These are phyloP conservation scores for Entophlyctis luteolus DNA, from an alignment of 192 early-diverging fungal genomes.

Conservation along the genomic window DNA sequence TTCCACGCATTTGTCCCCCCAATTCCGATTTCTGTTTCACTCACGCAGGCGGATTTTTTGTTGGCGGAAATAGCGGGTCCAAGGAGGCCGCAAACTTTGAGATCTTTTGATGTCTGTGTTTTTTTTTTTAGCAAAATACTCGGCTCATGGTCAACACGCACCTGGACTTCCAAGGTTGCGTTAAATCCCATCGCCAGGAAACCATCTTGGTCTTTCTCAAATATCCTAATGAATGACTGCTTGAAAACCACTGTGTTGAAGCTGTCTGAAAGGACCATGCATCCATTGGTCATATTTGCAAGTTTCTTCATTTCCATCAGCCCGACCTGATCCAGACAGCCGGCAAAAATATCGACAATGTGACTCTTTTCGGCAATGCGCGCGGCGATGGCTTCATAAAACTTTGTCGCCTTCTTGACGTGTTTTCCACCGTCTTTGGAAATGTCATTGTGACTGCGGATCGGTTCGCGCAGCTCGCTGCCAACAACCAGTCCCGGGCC, in stretches of 20 bases:
- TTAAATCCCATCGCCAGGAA: slow-evolving; percentile 97
- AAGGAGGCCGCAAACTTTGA: slow-evolving; percentile 94
- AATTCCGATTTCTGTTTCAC: slow-evolving; percentile 98
- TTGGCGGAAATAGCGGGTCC: slow-evolving; percentile 87
- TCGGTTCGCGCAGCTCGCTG: slow-evolving; percentile 83
- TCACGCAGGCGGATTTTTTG: slow-evolving; percentile 86
- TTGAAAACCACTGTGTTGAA: slow-evolving; percentile 96
- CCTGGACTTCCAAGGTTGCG: slow-evolving; percentile 93
- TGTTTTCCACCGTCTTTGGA: slow-evolving; percentile 91
- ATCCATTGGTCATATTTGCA: slow-evolving; percentile 83
- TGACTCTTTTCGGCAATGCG: slow-evolving; percentile 84
- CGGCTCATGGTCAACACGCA: slow-evolving; percentile 25
- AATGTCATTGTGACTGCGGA: slow-evolving; percentile 97
- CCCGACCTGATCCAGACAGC: slow-evolving; percentile 96
- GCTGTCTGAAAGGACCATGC: slow-evolving; percentile 92
- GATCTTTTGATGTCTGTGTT: slow-evolving; percentile 80
- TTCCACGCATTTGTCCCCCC: slow-evolving; percentile 96
- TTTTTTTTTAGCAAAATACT: background rate
- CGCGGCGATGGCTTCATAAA: slow-evolving; percentile 84
- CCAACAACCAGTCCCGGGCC: slow-evolving; percentile 97
- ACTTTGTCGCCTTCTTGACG: slow-evolving; percentile 92
- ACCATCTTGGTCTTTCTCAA: slow-evolving; percentile 85
- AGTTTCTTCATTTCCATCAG: slow-evolving; percentile 94
- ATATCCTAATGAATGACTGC: slow-evolving; percentile 92
- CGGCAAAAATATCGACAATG: slow-evolving; percentile 93